A percentile compares a stretch with the other conserved stretches of the same genome.
Conservation (phyloP, 257 asterid species). For the Lithospermum erythrorhizon region DNA sequence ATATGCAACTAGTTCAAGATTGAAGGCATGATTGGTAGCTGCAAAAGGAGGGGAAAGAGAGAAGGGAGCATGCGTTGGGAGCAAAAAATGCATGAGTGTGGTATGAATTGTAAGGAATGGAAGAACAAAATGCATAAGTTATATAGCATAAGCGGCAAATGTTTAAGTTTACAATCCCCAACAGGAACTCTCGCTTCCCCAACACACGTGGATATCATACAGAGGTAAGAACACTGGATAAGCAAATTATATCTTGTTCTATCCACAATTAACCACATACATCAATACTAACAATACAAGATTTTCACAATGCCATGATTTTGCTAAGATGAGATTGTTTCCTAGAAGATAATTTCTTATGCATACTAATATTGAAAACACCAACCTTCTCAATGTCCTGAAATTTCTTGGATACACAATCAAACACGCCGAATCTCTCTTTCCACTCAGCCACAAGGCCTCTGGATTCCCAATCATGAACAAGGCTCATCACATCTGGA, state of each 20-base stretch:
- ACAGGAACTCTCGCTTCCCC: no score
- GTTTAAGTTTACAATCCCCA: no score
- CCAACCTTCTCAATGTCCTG: slow-evolving; percentile 43
- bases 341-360: background rate
- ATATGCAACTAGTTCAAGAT: no score
- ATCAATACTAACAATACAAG: background rate
- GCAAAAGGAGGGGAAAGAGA: background rate
- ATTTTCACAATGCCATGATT: background rate
- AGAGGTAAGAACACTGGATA: no score
- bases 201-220: no score
- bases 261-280: background rate
- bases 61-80: background rate
- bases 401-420: slow-evolving; percentile 48
- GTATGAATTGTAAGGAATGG: no score
- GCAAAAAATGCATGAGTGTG: background rate
- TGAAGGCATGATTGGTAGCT: background rate
- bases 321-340: background rate
- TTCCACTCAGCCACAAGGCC: slow-evolving; percentile 78
- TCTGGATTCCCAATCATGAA: slow-evolving; percentile 68
- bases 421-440: slow-evolving; percentile 67
- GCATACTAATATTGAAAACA: background rate
- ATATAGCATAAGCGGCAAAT: no score
- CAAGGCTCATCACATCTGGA: slow-evolving; percentile 51
- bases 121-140: no score
- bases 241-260: background rate